Evolutionary conservation across 176 grass and related monocot genomes (phyloP).

Genomic region (Aegilops speltoides): DNA sequence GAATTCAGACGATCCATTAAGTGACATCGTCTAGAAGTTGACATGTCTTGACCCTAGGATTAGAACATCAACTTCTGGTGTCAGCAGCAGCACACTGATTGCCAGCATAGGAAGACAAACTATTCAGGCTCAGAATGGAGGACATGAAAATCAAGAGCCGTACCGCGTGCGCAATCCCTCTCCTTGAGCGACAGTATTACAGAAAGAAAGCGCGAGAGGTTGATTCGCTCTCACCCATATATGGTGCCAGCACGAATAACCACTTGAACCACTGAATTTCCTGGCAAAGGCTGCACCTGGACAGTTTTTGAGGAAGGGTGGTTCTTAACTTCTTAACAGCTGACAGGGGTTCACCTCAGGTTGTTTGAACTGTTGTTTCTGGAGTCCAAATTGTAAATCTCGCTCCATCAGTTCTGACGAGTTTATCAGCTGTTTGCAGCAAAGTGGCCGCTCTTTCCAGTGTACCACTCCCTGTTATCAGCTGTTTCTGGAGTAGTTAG

Average conservation of each 20-base stretch:
- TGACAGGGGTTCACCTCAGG: neutral
- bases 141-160: slow-evolving; percentile 8
- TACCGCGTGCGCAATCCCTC: neutral
- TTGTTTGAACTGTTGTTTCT: neutral
- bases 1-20: slow-evolving; percentile 4
- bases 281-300: neutral
- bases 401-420: neutral
- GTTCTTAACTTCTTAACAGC: neutral
- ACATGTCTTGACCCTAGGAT: slow-evolving; percentile 9
- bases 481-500: neutral
- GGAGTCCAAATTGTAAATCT: neutral
- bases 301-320: neutral
- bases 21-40: slow-evolving; percentile 30
- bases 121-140: neutral
- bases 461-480: neutral
- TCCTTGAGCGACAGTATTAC: neutral
- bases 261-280: neutral
- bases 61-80: neutral
- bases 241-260: neutral
- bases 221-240: neutral
- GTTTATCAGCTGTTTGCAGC: neutral
- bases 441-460: neutral
- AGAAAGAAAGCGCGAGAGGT: neutral
- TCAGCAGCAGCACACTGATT: neutral
- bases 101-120: neutral